These are phyloP conservation scores for Cladosporium sp. DNA, from an alignment of 2,329 filamentous ascomycete genomes.

Conservation along the genomic window DNA sequence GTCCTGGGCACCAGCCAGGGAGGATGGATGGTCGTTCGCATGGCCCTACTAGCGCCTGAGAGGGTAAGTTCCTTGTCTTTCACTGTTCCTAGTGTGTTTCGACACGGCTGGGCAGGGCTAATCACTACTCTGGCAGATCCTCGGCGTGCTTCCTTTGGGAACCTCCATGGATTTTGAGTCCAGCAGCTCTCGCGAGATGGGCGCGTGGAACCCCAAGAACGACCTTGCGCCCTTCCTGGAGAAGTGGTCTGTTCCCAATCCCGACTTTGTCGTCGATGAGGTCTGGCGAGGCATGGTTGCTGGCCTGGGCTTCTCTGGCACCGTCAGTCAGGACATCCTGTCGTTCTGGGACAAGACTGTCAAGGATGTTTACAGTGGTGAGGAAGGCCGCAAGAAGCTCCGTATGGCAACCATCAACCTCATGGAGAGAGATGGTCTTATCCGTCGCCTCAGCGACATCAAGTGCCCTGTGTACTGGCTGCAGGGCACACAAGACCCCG, in stretches of 20 bases:
- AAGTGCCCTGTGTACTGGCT: conserved; percentile 48
- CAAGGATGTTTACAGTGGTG: conserved; percentile 42
- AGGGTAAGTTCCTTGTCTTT: conserved; percentile 31
- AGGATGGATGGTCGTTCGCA: conserved; percentile 47
- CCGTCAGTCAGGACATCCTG: conserved; percentile 32
- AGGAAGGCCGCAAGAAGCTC: conserved; percentile 43
- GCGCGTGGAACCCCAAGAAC: conserved; percentile 44
- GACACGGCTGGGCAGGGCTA: not conserved
- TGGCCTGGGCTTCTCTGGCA: conserved; percentile 36
- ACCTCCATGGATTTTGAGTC: conserved; percentile 49
- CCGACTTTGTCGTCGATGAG: conserved; percentile 40
- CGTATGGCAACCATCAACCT: conserved; percentile 48
- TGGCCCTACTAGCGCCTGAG: conserved; percentile 45
- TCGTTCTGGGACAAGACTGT: conserved; percentile 41
- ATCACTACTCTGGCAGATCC: conserved; percentile 33
- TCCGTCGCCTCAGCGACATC: conserved; percentile 41
- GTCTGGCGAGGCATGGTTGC: conserved; percentile 18
- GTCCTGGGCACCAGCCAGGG: conserved; percentile 49
- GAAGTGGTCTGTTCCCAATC: conserved; percentile 37
- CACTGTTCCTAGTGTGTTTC: not conserved
- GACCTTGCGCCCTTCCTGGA: conserved; percentile 24
- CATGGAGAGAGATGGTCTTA: conserved; percentile 44
- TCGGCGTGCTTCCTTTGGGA: conserved; percentile 48
- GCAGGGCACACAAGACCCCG: conserved; percentile 38
- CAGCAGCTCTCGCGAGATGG: conserved; percentile 37